Percentiles rank a stretch among this genome's conserved stretches.
These are phyloP conservation scores for Piper longum DNA, from an alignment of 164 flowering plant genomes.

Conservation along the genomic window DNA sequence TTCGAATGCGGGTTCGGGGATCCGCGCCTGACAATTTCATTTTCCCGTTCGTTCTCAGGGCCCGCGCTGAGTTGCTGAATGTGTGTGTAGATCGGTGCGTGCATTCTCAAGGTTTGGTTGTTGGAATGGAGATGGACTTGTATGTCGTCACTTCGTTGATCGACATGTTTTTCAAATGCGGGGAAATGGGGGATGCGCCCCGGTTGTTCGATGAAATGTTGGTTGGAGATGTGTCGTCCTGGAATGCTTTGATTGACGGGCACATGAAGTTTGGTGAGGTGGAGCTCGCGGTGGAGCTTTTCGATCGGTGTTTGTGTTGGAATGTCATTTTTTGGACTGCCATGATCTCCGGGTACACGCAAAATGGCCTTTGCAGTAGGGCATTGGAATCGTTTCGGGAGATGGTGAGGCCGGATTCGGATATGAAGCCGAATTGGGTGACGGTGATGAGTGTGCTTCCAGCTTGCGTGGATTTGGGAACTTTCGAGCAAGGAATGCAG, in stretches of 20 bases:
- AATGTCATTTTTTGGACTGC: conserved; percentile 49
- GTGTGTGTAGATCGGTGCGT: not conserved
- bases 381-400: conserved; percentile 33
- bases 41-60: not conserved
- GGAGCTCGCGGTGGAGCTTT: conserved; percentile 22
- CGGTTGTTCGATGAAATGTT: conserved; percentile 58
- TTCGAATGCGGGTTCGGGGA: not conserved
- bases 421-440: conserved; percentile 30
- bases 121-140: not conserved
- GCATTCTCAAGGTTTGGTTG: not conserved
- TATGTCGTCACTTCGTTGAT: conserved; percentile 1
- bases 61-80: not conserved
- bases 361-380: conserved; percentile 13
- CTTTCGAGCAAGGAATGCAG: conserved; percentile 27
- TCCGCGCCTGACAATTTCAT: not conserved
- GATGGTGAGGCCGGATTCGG: conserved; percentile 20
- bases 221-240: conserved; percentile 30
- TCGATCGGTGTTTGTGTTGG: conserved; percentile 34
- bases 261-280: conserved; percentile 26
- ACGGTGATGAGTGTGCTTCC: conserved; percentile 27
- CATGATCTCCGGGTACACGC: conserved; percentile 38
- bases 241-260: conserved; percentile 54
- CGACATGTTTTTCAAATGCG: not conserved
- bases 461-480: conserved; percentile 20
- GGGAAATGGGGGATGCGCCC: conserved; percentile 20